Evolutionary conservation across 495 filamentous ascomycete species (phyloP).

Genomic region (Antarctomyces pellizariae): DNA sequence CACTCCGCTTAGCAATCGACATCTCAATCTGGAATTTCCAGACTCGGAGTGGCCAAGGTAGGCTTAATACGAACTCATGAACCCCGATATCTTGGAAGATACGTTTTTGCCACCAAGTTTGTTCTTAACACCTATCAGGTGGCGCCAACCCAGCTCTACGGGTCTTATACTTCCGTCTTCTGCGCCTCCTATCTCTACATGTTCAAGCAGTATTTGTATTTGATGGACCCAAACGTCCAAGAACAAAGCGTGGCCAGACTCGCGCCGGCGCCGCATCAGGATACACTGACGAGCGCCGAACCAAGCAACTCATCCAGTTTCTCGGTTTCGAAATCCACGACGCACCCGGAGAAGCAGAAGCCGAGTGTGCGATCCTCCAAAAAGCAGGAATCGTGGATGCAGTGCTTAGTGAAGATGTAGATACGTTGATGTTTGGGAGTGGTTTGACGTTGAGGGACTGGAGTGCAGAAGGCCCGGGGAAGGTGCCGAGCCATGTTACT

Average conservation of each 20-base stretch:
- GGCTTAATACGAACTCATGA: too few relatives aligned
- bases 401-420: conserved; percentile 91
- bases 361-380: conserved; percentile 82
- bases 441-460: conserved; percentile 58
- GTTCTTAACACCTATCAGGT: too few relatives aligned
- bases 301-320: conserved; percentile 56
- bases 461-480: conserved; percentile 42
- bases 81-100: conserved; percentile 3
- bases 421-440: conserved; percentile 95
- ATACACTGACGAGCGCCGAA: too few relatives aligned
- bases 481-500: conserved; percentile 67
- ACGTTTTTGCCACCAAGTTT: too few relatives aligned
- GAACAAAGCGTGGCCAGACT: conserved; percentile 63
- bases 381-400: conserved; percentile 72
- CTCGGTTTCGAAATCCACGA: conserved; percentile 72
- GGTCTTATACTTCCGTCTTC: conserved; percentile 77
- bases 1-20: conserved; percentile 77
- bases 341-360: conserved; percentile 90
- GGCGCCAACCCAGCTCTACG: conserved; percentile 79
- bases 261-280: conserved; percentile 20
- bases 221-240: conserved; percentile 74
- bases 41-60: conserved; percentile 54
- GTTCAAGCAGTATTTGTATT: conserved; percentile 91
- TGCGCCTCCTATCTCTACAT: conserved; percentile 55
- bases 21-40: conserved; percentile 97